Evolutionary conservation across 345 rosid genomes (phyloP), one percentile per base, ranked within the genome.

Genomic region (Combretum micranthum): DNA sequence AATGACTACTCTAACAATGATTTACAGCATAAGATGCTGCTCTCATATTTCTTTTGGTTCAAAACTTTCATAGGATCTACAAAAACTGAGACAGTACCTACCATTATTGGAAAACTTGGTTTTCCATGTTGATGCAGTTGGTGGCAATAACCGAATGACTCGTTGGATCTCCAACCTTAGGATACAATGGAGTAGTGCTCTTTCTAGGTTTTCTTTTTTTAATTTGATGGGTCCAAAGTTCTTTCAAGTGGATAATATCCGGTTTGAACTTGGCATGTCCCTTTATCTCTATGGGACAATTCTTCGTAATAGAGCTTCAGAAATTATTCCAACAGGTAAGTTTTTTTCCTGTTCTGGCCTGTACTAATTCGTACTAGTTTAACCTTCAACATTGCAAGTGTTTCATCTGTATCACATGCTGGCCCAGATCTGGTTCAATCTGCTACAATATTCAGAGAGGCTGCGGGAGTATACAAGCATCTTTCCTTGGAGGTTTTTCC

Each of bases 241-340:
- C 56, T 69, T 49, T 60, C 91, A 78, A 69, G 78, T 86, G 52
- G 77, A 80, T 63, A 73, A 69, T 70, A 53, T 88, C 52, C 70
- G 54, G 55, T 83, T 82, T 72, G 96, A 88, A 80, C 80, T 80
- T 42, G 81, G 71, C 22, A 83, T 83, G 96, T 60, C 61, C 10
- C 75, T 76, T 60, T 83, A 70, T 72, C 75, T 83, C 48, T 76
- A 80, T 65, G 94, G 75, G 12, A 70, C 77, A 53, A 72, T 77
- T 50, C 88, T 86, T 15, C 71, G 89, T 10, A 84, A 86, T 73
- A 89, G 80, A 68, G 94, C 94, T 26, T 62, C 65, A 61, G 96
- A 82, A 57, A 50, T 82, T 67, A 59, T 75, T 49, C 70, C 80
- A 57, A 44, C 75, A 45, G 92, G 96, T 87, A 66, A 50, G 75